Conservation (phyloP, 176 grass and related monocot species). For the Puccinellia tenuiflora region DNA sequence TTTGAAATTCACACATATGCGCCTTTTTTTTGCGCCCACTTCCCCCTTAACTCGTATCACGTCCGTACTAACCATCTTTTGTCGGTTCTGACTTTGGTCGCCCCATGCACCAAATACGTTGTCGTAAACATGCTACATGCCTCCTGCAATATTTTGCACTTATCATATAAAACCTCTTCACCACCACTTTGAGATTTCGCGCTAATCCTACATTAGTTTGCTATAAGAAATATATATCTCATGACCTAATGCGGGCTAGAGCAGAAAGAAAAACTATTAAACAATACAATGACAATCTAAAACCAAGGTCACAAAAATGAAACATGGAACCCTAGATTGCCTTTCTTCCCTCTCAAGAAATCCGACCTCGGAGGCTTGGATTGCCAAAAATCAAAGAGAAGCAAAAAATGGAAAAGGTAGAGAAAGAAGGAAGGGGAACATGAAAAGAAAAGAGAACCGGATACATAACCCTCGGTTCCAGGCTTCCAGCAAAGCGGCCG, state of each 20-base stretch:
- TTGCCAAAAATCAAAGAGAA: neutral
- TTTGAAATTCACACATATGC: neutral
- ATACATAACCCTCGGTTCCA: constrained; percentile 14
- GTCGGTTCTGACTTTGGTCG: too few species aligned
- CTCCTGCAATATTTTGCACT: too few species aligned
- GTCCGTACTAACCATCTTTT: too few species aligned
- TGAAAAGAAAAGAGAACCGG: neutral
- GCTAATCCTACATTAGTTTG: neutral
- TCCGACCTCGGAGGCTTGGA: neutral
- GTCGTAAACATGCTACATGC: too few species aligned
- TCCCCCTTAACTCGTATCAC: neutral
- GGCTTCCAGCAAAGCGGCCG: neutral
- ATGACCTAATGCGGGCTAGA: neutral
- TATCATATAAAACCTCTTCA: neutral
- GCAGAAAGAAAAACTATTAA: neutral
- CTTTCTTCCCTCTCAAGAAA: neutral
- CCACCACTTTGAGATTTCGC: accelerated
- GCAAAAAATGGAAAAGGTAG: neutral
- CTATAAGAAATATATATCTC: neutral
- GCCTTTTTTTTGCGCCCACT: neutral
- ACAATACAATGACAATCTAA: neutral
- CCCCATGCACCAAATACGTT: too few species aligned
- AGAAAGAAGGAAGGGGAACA: neutral
- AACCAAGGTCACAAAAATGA: neutral
- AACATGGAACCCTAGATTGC: neutral